Percentiles rank a stretch among this genome's conserved stretches.
Evolutionary conservation across 345 rosid species (phyloP).

Genomic region (Syzygium grande): DNA sequence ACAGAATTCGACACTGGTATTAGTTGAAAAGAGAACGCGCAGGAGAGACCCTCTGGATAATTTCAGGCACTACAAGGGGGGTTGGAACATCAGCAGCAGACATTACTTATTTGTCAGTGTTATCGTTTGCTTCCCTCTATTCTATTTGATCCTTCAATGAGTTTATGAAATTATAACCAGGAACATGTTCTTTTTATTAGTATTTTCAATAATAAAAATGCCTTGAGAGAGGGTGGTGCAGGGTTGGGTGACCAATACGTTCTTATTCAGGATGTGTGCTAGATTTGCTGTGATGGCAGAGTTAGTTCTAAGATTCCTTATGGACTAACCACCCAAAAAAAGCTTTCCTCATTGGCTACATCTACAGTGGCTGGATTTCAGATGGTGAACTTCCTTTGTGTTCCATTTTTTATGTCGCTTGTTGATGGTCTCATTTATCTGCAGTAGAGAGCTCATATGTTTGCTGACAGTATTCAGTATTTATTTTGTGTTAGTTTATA

Average conservation of each 20-base stretch:
- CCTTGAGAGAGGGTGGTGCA: background rate
- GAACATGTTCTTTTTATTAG: background rate
- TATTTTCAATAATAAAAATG: background rate
- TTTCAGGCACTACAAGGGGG: slow-evolving; percentile 49
- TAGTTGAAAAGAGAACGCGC: slow-evolving; percentile 56
- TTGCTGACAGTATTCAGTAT: background rate
- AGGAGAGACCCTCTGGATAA: slow-evolving; percentile 60
- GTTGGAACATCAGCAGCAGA: slow-evolving; percentile 61
- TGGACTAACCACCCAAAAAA: background rate
- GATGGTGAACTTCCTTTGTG: background rate
- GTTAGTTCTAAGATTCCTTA: background rate
- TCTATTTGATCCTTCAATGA: background rate
- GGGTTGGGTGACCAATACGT: background rate
- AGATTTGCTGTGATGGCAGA: background rate
- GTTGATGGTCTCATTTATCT: background rate
- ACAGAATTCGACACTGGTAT: slow-evolving; percentile 17
- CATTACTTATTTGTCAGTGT: slow-evolving; percentile 67
- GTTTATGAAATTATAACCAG: background rate
- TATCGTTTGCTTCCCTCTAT: background rate
- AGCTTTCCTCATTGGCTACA: background rate
- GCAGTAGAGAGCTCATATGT: background rate
- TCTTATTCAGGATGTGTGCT: background rate
- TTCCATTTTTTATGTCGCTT: background rate
- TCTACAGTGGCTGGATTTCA: background rate
- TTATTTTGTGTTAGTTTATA: background rate